A percentile compares a stretch with the other conserved stretches of the same genome.
Evolutionary conservation across 345 rosid genomes (phyloP).

Genomic region (Syzygium aqueum): DNA sequence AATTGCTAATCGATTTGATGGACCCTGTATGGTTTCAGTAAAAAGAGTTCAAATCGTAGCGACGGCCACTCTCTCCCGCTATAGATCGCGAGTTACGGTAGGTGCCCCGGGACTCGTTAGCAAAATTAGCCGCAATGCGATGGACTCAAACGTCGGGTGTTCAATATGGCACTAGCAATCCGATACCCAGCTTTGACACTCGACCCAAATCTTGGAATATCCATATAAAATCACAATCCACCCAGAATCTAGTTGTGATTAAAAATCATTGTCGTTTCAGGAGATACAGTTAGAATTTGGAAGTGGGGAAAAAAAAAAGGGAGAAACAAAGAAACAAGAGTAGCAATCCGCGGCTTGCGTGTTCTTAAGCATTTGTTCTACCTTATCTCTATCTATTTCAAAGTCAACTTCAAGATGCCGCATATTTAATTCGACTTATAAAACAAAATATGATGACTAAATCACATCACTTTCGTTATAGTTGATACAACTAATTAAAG

Average conservation of each 20-base stretch:
- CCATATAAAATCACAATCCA: too few relatives aligned
- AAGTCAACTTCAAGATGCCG: not conserved
- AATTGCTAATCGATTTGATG: not conserved
- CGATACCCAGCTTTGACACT: too few relatives aligned
- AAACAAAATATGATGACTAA: not conserved
- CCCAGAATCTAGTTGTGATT: not conserved
- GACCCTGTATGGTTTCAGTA: not conserved
- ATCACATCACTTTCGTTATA: not conserved
- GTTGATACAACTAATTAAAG: too few relatives aligned
- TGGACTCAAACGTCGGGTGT: too few relatives aligned
- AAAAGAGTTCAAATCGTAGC: not conserved
- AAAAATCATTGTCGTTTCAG: not conserved
- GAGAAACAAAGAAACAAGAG: not conserved
- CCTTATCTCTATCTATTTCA: not conserved
- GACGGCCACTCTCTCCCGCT: not conserved
- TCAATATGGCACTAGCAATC: too few relatives aligned
- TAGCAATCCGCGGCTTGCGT: not conserved
- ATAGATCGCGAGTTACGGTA: not conserved
- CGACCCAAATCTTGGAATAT: too few relatives aligned
- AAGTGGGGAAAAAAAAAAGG: accelerated
- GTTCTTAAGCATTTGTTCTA: not conserved
- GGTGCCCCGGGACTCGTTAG: not conserved
- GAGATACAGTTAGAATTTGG: not conserved
- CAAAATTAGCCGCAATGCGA: not conserved
- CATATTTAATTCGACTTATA: not conserved